A percentile compares a stretch with the other conserved stretches of the same genome.
These are phyloP conservation scores for Aspergillus sp. DNA, from an alignment of 2,329 filamentous ascomycete species.

Conservation along the genomic window DNA sequence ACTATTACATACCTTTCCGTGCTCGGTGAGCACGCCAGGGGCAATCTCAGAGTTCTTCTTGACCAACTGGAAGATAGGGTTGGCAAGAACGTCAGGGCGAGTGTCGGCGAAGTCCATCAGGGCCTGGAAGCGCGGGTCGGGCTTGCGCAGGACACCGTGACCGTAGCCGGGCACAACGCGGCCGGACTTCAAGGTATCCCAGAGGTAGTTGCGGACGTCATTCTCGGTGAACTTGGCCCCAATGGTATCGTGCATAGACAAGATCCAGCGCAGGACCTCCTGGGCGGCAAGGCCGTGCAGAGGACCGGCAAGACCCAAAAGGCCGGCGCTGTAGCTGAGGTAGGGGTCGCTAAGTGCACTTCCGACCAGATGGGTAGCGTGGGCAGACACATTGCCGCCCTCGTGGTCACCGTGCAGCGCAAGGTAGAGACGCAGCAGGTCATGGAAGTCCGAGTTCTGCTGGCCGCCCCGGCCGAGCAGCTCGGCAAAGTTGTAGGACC, in stretches of 20 bases:
- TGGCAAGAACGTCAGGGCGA: constrained; percentile 71
- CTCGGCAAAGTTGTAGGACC: constrained; percentile 97
- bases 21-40: constrained; percentile 79
- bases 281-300: constrained; percentile 89
- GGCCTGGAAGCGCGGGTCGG: constrained; percentile 91
- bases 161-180: constrained; percentile 93
- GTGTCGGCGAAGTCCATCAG: constrained; percentile 89
- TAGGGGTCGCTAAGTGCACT: constrained; percentile 91
- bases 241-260: constrained; percentile 89
- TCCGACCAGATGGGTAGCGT: constrained; percentile 88
- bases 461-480: constrained; percentile 86
- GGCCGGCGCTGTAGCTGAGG: constrained; percentile 89
- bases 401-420: constrained; percentile 97
- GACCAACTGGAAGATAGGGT: constrained; percentile 90
- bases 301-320: constrained; percentile 91
- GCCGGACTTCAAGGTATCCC: constrained; percentile 85
- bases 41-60: constrained; percentile 89
- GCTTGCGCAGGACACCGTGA: constrained; percentile 91
- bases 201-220: constrained; percentile 82
- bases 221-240: constrained; percentile 66
- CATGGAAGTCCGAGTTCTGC: constrained; percentile 68
- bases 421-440: constrained; percentile 85
- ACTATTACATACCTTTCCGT: constrained; percentile 69
- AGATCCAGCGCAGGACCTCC: constrained; percentile 91
- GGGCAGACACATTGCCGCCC: constrained; percentile 93